phyloP scores from a whole-genome alignment of 768 basidiomycete species.

The Suillus weaverae region DNA sequence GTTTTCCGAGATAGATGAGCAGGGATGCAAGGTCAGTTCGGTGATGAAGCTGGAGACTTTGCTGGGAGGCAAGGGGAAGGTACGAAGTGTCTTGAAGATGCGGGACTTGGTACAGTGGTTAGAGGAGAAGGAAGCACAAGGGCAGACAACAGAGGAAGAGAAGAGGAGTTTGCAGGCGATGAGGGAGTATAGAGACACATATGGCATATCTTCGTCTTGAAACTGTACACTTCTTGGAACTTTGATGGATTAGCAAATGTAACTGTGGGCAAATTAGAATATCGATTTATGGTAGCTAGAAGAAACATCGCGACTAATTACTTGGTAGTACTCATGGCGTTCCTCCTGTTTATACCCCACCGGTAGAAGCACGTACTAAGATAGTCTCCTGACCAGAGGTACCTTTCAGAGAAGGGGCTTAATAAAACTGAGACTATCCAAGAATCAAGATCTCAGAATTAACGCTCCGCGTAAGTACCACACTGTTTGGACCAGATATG shows the following conservation, averaged over 20 bases:
- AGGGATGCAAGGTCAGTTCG: slow-evolving; percentile 56
- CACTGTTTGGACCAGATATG: neutral
- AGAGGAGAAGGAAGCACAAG: slow-evolving; percentile 47
- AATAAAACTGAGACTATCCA: neutral
- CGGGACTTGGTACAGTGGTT: slow-evolving; percentile 84
- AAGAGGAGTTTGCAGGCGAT: slow-evolving; percentile 65
- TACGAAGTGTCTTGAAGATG: slow-evolving; percentile 83
- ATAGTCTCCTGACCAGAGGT: neutral
- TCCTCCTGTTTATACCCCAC: neutral
- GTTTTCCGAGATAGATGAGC: slow-evolving; percentile 12
- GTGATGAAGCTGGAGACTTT: slow-evolving; percentile 80
- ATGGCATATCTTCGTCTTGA: slow-evolving; percentile 15
- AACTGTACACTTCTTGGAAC: no score
- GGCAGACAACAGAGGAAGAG: slow-evolving; percentile 30
- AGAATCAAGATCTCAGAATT: neutral
- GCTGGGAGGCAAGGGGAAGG: slow-evolving; percentile 63
- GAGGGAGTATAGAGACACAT: slow-evolving; percentile 58
- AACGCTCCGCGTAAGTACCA: neutral
- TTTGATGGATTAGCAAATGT: neutral
- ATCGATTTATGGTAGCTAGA: neutral
- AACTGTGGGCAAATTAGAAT: neutral
- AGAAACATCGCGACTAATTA: neutral
- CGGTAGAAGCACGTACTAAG: neutral
- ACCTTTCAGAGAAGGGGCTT: neutral
- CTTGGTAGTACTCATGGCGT: neutral